These are phyloP conservation scores for Rubroboletus pulcherrimus DNA, from an alignment of 768 basidiomycete genomes.

Conservation along the genomic window DNA sequence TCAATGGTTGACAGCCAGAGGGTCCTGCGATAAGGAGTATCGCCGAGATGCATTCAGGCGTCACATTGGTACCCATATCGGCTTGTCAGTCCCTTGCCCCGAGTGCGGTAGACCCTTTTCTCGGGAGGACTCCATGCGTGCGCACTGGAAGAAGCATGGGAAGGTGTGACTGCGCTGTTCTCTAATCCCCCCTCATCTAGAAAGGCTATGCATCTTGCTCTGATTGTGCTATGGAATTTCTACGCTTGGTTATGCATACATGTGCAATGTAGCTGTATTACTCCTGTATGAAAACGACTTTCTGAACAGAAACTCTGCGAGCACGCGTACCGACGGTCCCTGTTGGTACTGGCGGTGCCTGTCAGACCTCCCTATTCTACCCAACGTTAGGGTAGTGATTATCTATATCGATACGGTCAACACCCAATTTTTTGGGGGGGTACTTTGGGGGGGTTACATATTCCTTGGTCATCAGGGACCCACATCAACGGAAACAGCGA, in stretches of 20 bases:
- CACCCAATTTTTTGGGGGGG: no score
- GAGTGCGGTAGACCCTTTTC: conserved; percentile 3
- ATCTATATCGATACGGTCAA: no score
- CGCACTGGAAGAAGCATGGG: conserved; percentile 3
- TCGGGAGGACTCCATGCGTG: not conserved
- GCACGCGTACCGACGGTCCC: not conserved
- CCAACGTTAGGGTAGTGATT: no score
- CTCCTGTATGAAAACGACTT: not conserved
- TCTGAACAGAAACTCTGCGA: not conserved
- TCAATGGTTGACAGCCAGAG: not conserved
- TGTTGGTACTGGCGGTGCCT: no score
- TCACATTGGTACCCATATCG: conserved; percentile 6
- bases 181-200: not conserved
- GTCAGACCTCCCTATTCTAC: no score
- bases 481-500: no score
- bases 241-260: not conserved
- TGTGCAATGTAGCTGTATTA: not conserved
- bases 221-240: not conserved
- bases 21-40: not conserved
- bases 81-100: not conserved
- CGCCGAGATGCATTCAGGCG: conserved; percentile 4
- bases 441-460: no score
- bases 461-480: no score
- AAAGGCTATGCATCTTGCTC: not conserved
- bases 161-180: not conserved